These are phyloP conservation scores for Myxozyma vanderwaltii DNA, from an alignment of 805 yeast species.

Conservation along the genomic window DNA sequence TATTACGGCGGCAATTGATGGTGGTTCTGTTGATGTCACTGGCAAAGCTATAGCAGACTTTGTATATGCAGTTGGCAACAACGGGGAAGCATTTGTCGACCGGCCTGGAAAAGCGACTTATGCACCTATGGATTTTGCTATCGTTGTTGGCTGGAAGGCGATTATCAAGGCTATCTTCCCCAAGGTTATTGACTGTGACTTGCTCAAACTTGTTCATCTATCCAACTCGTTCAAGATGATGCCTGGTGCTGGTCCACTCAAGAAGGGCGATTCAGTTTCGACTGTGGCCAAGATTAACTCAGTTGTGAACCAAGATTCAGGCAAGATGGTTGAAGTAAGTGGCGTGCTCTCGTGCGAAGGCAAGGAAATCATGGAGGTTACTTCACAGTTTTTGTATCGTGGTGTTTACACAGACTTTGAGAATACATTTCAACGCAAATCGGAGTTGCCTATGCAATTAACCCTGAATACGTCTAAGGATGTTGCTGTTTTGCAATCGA, in stretches of 20 bases:
- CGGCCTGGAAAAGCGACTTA: conserved; percentile 79
- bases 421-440: conserved; percentile 85
- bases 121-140: conserved; percentile 99
- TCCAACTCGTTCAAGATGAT: conserved; percentile 92
- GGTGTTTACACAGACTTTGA: conserved; percentile 86
- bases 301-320: conserved; percentile 86
- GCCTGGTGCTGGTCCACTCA: conserved; percentile 87
- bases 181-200: conserved; percentile 90
- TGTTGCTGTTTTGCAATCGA: conserved; percentile 87
- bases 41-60: conserved; percentile 83
- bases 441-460: conserved; percentile 85
- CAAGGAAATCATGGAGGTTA: conserved; percentile 86
- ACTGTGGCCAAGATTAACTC: conserved; percentile 84
- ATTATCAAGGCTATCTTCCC: conserved; percentile 99
- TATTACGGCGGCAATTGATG: conserved; percentile 69
- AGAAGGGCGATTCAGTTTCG: conserved; percentile 81
- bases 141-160: conserved; percentile 97
- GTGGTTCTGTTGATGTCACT: conserved; percentile 67
- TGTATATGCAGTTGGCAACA: conserved; percentile 96
- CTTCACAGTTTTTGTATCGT: conserved; percentile 94
- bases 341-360: conserved; percentile 82
- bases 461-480: conserved; percentile 75
- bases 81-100: conserved; percentile 91
- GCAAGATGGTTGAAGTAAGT: conserved; percentile 93
- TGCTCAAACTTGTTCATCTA: conserved; percentile 88